These are phyloP conservation scores for Penicillium angulare DNA, from an alignment of 495 filamentous ascomycete species.

Conservation along the genomic window DNA sequence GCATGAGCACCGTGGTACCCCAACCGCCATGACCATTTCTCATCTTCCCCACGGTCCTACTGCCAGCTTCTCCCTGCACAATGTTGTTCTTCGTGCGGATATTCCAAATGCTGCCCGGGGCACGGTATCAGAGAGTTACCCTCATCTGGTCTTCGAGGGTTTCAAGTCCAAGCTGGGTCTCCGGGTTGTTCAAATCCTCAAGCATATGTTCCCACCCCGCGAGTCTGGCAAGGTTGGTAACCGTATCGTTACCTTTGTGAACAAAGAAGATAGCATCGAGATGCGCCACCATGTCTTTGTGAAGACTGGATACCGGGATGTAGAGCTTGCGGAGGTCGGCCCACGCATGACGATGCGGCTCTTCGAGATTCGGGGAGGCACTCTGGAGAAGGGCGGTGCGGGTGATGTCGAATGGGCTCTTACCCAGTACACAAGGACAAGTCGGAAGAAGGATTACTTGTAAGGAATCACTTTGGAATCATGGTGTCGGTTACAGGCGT, in stretches of 20 bases:
- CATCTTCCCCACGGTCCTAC: slow-evolving; percentile 95
- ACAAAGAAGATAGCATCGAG: slow-evolving; percentile 92
- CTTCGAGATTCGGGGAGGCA: slow-evolving; percentile 93
- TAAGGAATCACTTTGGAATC: slow-evolving; percentile 41
- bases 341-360: slow-evolving; percentile 94
- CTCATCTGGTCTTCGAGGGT: slow-evolving; percentile 92
- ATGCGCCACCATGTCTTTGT: slow-evolving; percentile 81
- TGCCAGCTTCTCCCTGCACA: slow-evolving; percentile 86
- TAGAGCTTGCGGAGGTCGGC: slow-evolving; percentile 92
- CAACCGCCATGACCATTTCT: slow-evolving; percentile 84
- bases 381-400: slow-evolving; percentile 83
- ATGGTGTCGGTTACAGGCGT: slow-evolving; percentile 15
- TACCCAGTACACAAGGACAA: slow-evolving; percentile 90
- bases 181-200: slow-evolving; percentile 84
- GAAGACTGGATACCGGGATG: slow-evolving; percentile 78
- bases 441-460: slow-evolving; percentile 89
- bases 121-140: slow-evolving; percentile 91
- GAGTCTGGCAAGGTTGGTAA: slow-evolving; percentile 81
- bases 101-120: slow-evolving; percentile 84
- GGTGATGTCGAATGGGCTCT: slow-evolving; percentile 97
- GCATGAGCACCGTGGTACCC: slow-evolving; percentile 91
- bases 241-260: slow-evolving; percentile 89
- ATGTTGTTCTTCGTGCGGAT: slow-evolving; percentile 90
- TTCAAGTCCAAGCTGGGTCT: slow-evolving; percentile 82
- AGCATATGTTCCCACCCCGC: slow-evolving; percentile 91